phyloP scores from a whole-genome alignment of 305 asterid genomes.

The Salvia sclarea region DNA sequence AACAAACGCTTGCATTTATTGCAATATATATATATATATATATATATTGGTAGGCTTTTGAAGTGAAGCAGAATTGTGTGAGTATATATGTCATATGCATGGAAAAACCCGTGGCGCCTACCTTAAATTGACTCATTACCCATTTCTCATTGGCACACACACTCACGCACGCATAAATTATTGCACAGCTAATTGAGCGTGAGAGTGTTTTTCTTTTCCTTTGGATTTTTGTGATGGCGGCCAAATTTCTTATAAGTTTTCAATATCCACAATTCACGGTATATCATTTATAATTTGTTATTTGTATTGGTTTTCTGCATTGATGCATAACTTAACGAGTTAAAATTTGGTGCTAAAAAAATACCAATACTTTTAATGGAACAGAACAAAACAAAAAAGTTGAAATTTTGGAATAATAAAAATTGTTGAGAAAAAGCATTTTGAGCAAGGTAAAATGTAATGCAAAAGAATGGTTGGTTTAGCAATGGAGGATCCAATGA shows the following conservation, averaged over 20 bases:
- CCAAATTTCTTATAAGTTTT: too few relatives aligned
- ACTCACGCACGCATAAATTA: not conserved
- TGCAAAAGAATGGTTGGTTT: constrained; percentile 9
- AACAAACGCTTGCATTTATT: constrained; percentile 4
- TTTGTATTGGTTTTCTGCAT: too few relatives aligned
- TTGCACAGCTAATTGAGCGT: not conserved
- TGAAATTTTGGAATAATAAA: too few relatives aligned
- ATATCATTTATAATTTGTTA: too few relatives aligned
- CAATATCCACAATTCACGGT: too few relatives aligned
- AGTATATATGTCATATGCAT: not conserved
- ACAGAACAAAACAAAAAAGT: not conserved
- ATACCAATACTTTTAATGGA: not conserved
- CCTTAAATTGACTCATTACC: constrained; percentile 9
- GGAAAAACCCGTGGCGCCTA: not conserved
- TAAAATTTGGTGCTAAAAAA: not conserved
- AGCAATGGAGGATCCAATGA: constrained; percentile 28
- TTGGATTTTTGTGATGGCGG: too few relatives aligned
- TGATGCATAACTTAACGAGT: too few relatives aligned
- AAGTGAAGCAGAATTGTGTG: not conserved
- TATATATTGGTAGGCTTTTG: not conserved
- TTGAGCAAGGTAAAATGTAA: not conserved
- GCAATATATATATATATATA: not conserved
- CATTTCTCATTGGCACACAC: constrained; percentile 1
- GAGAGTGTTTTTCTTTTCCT: too few relatives aligned
- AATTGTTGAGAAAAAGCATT: not conserved